These are phyloP conservation scores for Geranomyces variabilis DNA, from an alignment of 192 early-diverging fungal genomes.

Conservation along the genomic window DNA sequence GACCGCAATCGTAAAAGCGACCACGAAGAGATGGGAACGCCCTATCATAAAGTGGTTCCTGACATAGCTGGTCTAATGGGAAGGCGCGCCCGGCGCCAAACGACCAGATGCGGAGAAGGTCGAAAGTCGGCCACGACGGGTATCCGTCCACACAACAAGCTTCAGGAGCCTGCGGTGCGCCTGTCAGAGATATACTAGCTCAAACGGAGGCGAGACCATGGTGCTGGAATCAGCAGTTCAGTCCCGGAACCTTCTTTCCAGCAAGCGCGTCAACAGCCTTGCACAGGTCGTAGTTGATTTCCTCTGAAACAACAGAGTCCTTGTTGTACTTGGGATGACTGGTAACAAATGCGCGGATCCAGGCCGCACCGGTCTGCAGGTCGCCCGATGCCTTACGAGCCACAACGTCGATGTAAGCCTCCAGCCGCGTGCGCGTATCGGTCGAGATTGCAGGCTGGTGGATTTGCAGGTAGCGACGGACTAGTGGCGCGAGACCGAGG, in stretches of 20 bases:
- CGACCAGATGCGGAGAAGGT: too few species aligned
- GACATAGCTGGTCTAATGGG: too few species aligned
- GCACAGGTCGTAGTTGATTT: slow-evolving; percentile 87
- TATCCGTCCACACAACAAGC: too few species aligned
- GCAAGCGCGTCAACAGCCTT: slow-evolving; percentile 42
- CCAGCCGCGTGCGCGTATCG: slow-evolving; percentile 69
- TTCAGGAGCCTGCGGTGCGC: too few species aligned
- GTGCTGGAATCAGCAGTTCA: slow-evolving; percentile 5
- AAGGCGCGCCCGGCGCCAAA: too few species aligned
- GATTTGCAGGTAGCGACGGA: slow-evolving; percentile 73
- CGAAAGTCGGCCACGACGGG: too few species aligned
- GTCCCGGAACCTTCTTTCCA: slow-evolving; percentile 20
- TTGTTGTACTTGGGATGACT: slow-evolving; percentile 84
- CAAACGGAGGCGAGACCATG: too few species aligned
- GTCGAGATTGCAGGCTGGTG: slow-evolving; percentile 72
- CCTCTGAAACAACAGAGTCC: slow-evolving; percentile 83
- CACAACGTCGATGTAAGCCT: slow-evolving; percentile 78
- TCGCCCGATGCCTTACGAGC: slow-evolving; percentile 78
- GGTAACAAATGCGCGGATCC: slow-evolving; percentile 87
- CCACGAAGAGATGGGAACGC: too few species aligned
- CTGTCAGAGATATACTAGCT: too few species aligned
- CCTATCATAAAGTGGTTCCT: too few species aligned
- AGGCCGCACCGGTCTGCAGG: slow-evolving; percentile 84
- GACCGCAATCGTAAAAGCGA: too few species aligned
- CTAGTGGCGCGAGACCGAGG: slow-evolving; percentile 81